A percentile compares a stretch with the other conserved stretches of the same genome.
Conservation (phyloP, 768 basidiomycete genomes). For the Cystofilobasidium bisporidii region DNA sequence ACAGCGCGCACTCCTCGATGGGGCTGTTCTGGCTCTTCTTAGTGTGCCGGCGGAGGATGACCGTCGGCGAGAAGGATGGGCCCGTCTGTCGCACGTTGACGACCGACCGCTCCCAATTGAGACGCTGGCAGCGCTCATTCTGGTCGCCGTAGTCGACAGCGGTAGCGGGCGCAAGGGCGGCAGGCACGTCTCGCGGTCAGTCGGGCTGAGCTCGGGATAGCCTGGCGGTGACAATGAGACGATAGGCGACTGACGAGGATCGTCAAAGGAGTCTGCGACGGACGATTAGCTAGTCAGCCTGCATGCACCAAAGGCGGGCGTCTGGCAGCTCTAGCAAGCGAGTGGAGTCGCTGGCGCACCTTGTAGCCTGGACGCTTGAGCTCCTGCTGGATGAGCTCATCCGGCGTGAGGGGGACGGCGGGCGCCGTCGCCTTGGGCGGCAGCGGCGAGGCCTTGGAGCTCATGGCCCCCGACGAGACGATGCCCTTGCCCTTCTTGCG, state of each 20-base stretch:
- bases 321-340: background rate
- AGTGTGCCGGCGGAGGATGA: conserved; percentile 58
- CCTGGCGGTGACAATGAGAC: background rate
- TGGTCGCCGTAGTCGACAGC: background rate
- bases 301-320: no score
- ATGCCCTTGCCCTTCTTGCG: conserved; percentile 23
- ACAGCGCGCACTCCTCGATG: conserved; percentile 58
- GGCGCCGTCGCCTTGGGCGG: conserved; percentile 21
- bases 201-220: no score
- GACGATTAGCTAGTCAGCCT: background rate
- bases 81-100: conserved; percentile 10
- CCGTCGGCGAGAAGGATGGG: conserved; percentile 48
- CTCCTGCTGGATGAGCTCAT: conserved; percentile 27
- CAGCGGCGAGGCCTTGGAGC: conserved; percentile 27
- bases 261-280: conserved; percentile 13
- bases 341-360: background rate
- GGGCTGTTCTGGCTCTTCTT: conserved; percentile 55
- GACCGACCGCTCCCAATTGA: conserved; percentile 20
- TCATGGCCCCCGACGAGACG: conserved; percentile 25
- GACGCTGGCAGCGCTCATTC: conserved; percentile 23
- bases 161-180: no score
- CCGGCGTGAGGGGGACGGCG: conserved; percentile 22
- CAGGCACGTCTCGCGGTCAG: no score
- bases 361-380: conserved; percentile 22
- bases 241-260: conserved; percentile 14